A percentile compares a stretch with the other conserved stretches of the same genome.
These are phyloP conservation scores for Acacia melanoxylon DNA, from an alignment of 306 rosid genomes.

Conservation along the genomic window DNA sequence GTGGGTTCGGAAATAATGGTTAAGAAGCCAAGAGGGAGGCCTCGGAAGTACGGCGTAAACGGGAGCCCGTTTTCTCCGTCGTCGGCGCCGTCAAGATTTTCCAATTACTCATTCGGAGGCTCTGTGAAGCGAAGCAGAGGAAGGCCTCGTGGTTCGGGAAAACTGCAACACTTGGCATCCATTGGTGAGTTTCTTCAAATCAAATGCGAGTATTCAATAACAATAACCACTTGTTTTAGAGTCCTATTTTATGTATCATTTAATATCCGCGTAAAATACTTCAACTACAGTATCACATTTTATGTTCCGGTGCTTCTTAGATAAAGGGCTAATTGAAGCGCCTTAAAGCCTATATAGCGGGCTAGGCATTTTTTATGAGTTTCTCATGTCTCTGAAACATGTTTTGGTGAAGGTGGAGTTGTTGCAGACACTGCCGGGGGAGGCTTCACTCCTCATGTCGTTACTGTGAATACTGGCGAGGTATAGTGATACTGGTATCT, in stretches of 20 bases:
- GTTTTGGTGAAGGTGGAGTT: conserved; percentile 31
- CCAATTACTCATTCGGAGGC: background rate
- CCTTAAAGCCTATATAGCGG: background rate
- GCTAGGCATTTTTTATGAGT: background rate
- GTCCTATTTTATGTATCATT: background rate
- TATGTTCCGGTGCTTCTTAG: background rate
- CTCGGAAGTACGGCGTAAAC: conserved; percentile 26
- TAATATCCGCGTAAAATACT: background rate
- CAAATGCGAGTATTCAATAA: background rate
- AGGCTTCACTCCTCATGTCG: conserved; percentile 35
- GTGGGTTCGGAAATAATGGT: background rate
- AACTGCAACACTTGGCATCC: conserved; percentile 32
- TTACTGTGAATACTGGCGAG: conserved; percentile 38
- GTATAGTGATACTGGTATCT: conserved; percentile 16
- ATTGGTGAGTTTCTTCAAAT: conserved; percentile 23
- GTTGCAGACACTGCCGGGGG: conserved; percentile 40
- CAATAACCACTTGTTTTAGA: background rate
- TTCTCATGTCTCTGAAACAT: background rate
- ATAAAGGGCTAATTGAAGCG: background rate
- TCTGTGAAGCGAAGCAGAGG: conserved; percentile 32
- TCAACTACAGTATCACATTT: background rate
- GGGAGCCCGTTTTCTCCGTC: background rate
- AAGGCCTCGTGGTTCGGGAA: conserved; percentile 43
- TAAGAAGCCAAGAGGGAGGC: conserved; percentile 40
- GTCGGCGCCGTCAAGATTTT: background rate